Evolutionary conservation across 139 green algal species (phyloP), one percentile per base, ranked within the genome.

Genomic region (Trebouxia sp.): DNA sequence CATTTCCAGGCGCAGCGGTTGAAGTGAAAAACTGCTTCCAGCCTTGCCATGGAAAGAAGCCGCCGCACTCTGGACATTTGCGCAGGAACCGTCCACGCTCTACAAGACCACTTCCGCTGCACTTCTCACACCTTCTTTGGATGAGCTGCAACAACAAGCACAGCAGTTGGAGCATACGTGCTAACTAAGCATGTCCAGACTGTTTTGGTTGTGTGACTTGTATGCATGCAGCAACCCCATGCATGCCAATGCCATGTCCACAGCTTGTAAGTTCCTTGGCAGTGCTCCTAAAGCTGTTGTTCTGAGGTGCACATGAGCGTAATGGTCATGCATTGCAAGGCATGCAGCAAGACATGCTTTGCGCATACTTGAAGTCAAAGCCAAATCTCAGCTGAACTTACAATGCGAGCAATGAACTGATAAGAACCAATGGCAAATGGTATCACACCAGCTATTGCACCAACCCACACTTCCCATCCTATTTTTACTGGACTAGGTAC

Each of bases 351-450:
- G 47, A 53, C 14, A 14, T 53, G 47, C 47, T 26, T 14, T 26
- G 3, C 15, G 47, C 47, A 53, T 53, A 53, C 47, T 26, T 17
- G n/a, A n/a, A n/a, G n/a, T n/a, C n/a, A n/a, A n/a, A n/a, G n/a
- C n/a, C n/a, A n/a, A 53, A 17, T 14, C 47, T 17, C 15, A 5
- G 47, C 1, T 26, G 10, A 0, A 42, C 66, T 91, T 80, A 97
- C 82, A 56, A 97, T 96, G 20, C 94, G 91, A 80, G 96, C 96
- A 28, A 85, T 84, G 74, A 97, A 97, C 83, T 97, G 92, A 10
- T 85, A 94, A 1, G 85, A 82, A 10, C 90, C 94, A 45, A 97
- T 95, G 28, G 89, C 72, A 42, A 97, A 97, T n/a, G 93, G 93
- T 1, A 96, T 81, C 5, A 92, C 86, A 24, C 87, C 92, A 9